phyloP scores from a whole-genome alignment of 1,139 yeast genomes.

The Blastobotrys malaysiensis region DNA sequence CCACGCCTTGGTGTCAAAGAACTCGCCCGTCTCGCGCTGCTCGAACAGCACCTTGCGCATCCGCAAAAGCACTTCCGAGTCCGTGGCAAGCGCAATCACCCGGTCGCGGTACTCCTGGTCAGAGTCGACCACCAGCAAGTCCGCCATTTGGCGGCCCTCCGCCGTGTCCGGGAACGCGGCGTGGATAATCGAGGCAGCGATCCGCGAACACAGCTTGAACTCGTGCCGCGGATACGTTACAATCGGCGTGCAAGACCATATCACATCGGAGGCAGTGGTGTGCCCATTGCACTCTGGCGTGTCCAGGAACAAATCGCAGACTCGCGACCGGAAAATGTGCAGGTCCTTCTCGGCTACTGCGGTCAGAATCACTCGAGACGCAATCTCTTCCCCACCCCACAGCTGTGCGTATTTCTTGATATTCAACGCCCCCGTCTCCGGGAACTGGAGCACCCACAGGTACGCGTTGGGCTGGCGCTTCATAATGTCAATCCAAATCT shows the following conservation, averaged over 20 bases:
- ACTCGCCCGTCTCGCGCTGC: conserved; percentile 23
- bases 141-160: conserved; percentile 18
- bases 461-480: conserved; percentile 28
- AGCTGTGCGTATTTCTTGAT: conserved; percentile 23
- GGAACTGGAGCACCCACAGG: conserved; percentile 34
- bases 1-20: conserved; percentile 31
- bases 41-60: conserved; percentile 26
- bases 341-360: conserved; percentile 33
- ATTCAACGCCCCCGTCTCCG: conserved; percentile 29
- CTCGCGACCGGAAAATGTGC: conserved; percentile 31
- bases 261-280: conserved; percentile 36
- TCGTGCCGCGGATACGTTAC: conserved; percentile 30
- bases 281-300: conserved; percentile 37
- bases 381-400: conserved; percentile 28
- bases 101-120: conserved; percentile 29
- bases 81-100: conserved; percentile 23
- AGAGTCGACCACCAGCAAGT: conserved; percentile 22
- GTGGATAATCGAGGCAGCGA: conserved; percentile 29
- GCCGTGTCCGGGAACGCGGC: conserved; percentile 24
- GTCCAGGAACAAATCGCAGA: conserved; percentile 32
- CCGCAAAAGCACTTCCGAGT: conserved; percentile 17
- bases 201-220: conserved; percentile 33
- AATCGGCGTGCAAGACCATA: conserved; percentile 35
- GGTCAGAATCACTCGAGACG: conserved; percentile 29
- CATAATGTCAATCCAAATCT: conserved; percentile 30